Evolutionary conservation across 2,329 filamentous ascomycete species (phyloP), one percentile per base, ranked within the genome.

Genomic region (Dactylonectria estremocensis): DNA sequence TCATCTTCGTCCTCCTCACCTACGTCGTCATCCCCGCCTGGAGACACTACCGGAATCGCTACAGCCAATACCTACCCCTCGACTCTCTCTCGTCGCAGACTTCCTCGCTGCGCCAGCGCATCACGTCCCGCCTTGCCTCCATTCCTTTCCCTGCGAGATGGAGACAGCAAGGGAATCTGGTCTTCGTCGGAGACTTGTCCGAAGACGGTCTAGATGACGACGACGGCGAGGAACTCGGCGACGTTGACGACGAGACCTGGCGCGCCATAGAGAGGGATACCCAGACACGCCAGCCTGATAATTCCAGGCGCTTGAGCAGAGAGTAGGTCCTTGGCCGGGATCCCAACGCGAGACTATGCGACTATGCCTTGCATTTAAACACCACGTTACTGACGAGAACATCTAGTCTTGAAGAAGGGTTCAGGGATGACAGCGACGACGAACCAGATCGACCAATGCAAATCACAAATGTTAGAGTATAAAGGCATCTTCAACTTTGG

Each of bases 51-150:
- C 90, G 89, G 70, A 87, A 87, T 73, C 89, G 92, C 67, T 94
- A 94, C 79, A 88, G 89, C 76, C 90, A 93, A 68, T 95, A 95
- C 77, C 88, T 94, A 2, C 92, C 92, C 1, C 81, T 94, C 70
- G 87, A 92, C 68, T 83, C 86, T 35, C 88, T 92, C 67, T 88
- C 88, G 22, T 87, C 84, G 57, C 87, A 86, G 57, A 91, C 87
- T 6, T 81, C 83, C 8, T 83, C 89, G 68, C 72, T 90, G 24
- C 86, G 89, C 31, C 81, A 87, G 54, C 83, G 88, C 68, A 74
- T 89, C 68, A 69, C 76, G n/a, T 68, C 71, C 43, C 76, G 77
- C 35, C 71, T 81, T 48, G 63, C 78, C 45, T 71, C 70, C 37
- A 61, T 79, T 56, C 70, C 67, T 7, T 55, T 86, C 4, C 85